Base-by-base conservation (phyloP, 2,329 filamentous ascomycete genomes). In the Sporothrix pseudoabietina region DNA sequence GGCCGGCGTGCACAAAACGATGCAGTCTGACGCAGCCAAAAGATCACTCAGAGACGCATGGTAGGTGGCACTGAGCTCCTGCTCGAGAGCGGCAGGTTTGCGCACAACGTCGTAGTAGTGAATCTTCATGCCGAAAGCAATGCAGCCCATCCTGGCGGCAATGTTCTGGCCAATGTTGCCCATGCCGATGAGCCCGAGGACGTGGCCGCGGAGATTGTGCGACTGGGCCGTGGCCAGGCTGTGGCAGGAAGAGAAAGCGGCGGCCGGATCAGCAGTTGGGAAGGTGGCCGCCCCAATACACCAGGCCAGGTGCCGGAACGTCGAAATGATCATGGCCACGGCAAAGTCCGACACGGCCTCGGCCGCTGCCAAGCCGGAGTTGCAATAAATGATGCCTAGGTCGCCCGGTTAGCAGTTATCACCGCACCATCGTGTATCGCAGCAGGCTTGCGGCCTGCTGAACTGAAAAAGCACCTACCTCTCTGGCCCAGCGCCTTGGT, bases 321-420 rank as follows among this genome's bases (percentile, higher is more conserved):
- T 89, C 9, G 88, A 87, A 69, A 94, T 87, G 76, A 94, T 87
- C 77, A 92, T 86, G 77, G 89, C 90, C 55, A 92, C 84, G 19
- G 90, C 88, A 74, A 92, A 88, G 80, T 94, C 92, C 69, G 91
- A 91, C 1, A 93, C 91, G 4, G 91, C 88, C 78, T 94, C 91
- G 7, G 90, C 90, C 49, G 90, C 90, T 0, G 91, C 90, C 1
- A 89, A 85, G 1, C 90, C 91, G 2, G 89, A 87, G 81, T 94
- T 93, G 84, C 91, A 93, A 82, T 93, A 94, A 70, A 91, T 81
- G 75, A 92, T 87, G 52, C 89, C 87, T 87, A 71, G 6, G 14
- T 4, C 5, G 22, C 14, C 10, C 44, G 10, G n/a, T 68, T 35
- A 49, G 32, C 41, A 35, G 7, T 12, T 22, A 14, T 19, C 35